phyloP scores from a whole-genome alignment of 2,329 filamentous ascomycete genomes.

The Colletotrichum viniferum region DNA sequence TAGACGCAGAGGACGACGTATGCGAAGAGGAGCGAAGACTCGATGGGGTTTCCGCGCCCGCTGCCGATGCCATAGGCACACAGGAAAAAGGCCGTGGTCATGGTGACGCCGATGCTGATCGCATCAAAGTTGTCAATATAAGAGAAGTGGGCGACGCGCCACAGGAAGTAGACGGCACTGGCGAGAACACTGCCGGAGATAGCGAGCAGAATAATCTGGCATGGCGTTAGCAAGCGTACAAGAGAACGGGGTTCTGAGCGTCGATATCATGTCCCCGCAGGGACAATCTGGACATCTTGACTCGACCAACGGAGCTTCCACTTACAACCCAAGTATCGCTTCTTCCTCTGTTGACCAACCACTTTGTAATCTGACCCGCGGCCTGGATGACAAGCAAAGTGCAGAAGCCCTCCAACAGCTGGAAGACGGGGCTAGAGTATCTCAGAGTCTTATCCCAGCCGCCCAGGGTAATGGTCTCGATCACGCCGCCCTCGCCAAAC shows the following conservation, averaged over 20 bases:
- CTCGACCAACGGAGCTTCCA: slow-evolving; percentile 22
- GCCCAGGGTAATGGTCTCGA: slow-evolving; percentile 81
- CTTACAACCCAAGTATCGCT: slow-evolving; percentile 96
- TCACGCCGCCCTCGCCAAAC: slow-evolving; percentile 82
- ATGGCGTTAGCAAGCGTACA: slow-evolving; percentile 34
- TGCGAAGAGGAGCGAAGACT: slow-evolving; percentile 48
- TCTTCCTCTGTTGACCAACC: slow-evolving; percentile 90
- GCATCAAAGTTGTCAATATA: slow-evolving; percentile 92
- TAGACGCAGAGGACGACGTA: slow-evolving; percentile 99
- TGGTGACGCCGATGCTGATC: slow-evolving; percentile 87
- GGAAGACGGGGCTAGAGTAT: slow-evolving; percentile 94
- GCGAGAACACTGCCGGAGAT: slow-evolving; percentile 91
- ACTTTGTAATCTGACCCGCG: slow-evolving; percentile 90
- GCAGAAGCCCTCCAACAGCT: slow-evolving; percentile 95
- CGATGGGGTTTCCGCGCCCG: slow-evolving; percentile 81
- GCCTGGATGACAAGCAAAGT: slow-evolving; percentile 95
- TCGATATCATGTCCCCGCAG: background rate
- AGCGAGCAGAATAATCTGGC: slow-evolving; percentile 83
- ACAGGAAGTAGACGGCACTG: slow-evolving; percentile 93
- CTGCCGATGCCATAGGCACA: slow-evolving; percentile 94
- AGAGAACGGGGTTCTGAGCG: background rate
- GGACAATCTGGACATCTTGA: background rate
- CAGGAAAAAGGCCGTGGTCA: slow-evolving; percentile 91
- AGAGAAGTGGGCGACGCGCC: slow-evolving; percentile 92
- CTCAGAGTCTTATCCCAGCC: slow-evolving; percentile 87